phyloP scores from a whole-genome alignment of 192 early-diverging fungal genomes.

The Coemansia sp. region DNA sequence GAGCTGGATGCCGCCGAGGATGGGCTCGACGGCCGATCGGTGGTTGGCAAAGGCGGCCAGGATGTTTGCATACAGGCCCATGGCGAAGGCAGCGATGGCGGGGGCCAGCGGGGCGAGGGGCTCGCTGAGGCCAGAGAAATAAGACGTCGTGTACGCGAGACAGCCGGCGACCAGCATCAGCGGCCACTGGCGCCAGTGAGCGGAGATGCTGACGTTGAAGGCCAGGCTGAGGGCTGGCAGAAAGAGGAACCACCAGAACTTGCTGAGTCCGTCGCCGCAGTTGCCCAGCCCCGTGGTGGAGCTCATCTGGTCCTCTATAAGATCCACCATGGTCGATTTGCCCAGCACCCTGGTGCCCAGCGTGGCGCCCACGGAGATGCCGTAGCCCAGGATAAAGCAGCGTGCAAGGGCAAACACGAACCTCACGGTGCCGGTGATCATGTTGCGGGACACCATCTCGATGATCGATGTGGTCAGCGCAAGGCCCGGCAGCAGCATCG shows the following conservation, averaged over 20 bases:
- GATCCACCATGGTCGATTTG: conserved; percentile 22
- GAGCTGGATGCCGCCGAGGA: conserved; percentile 76
- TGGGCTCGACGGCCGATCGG: conserved; percentile 72
- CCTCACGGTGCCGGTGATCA: conserved; percentile 83
- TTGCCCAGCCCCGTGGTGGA: conserved; percentile 25
- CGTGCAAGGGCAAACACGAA: conserved; percentile 77
- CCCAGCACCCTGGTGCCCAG: conserved; percentile 61
- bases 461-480: conserved; percentile 79
- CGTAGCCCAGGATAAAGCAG: conserved; percentile 74
- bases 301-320: conserved; percentile 26
- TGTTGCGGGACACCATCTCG: conserved; percentile 82
- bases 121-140: conserved; percentile 58
- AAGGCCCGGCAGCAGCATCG: conserved; percentile 69
- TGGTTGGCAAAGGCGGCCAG: conserved; percentile 68
- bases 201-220: conserved; percentile 62
- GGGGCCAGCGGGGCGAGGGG: conserved; percentile 58
- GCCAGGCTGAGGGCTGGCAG: conserved; percentile 56
- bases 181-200: conserved; percentile 64
- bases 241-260: conserved; percentile 60
- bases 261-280: conserved; percentile 33
- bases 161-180: conserved; percentile 67
- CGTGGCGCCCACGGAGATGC: conserved; percentile 62
- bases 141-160: conserved; percentile 66
- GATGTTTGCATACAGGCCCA: conserved; percentile 76
- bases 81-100: conserved; percentile 68